A percentile compares a stretch with the other conserved stretches of the same genome.
phyloP scores from a whole-genome alignment of 192 early-diverging fungal genomes.

The Rhizophagus clarus region DNA sequence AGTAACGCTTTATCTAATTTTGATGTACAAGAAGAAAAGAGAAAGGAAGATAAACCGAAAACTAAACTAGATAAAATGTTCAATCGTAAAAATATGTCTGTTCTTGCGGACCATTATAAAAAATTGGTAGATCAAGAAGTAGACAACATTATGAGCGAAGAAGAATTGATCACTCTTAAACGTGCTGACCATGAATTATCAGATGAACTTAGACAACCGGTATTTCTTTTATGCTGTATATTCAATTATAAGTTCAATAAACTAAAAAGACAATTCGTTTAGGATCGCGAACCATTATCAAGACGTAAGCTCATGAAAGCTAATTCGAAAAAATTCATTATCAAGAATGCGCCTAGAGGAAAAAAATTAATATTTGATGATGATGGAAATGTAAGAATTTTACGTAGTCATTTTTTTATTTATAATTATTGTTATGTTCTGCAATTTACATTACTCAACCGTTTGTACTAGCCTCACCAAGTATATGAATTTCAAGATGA shows the following conservation, averaged over 20 bases:
- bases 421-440: constrained; percentile 22
- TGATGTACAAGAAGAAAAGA: constrained; percentile 42
- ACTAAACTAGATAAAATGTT: constrained; percentile 95
- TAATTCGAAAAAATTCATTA: constrained; percentile 26
- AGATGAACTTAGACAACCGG: constrained; percentile 52
- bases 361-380: constrained; percentile 91
- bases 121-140: constrained; percentile 73
- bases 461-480: constrained; percentile 48
- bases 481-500: constrained; percentile 82
- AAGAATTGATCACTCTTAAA: constrained; percentile 84
- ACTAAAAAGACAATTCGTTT: constrained; percentile 44
- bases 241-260: constrained; percentile 36
- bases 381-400: constrained; percentile 71
- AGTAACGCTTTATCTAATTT: constrained; percentile 21
- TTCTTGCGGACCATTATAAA: constrained; percentile 90
- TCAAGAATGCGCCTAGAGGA: constrained; percentile 71
- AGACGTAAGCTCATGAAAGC: constrained; percentile 23
- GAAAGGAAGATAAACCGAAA: constrained; percentile 50
- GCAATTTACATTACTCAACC: constrained; percentile 5
- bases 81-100: constrained; percentile 85
- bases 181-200: constrained; percentile 81
- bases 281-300: constrained; percentile 1
- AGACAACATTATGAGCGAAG: constrained; percentile 45
- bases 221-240: constrained; percentile 40
- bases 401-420: background rate